Evolutionary conservation across 805 yeast species (phyloP).

Genomic region (Kluyveromyces siamensis): DNA sequence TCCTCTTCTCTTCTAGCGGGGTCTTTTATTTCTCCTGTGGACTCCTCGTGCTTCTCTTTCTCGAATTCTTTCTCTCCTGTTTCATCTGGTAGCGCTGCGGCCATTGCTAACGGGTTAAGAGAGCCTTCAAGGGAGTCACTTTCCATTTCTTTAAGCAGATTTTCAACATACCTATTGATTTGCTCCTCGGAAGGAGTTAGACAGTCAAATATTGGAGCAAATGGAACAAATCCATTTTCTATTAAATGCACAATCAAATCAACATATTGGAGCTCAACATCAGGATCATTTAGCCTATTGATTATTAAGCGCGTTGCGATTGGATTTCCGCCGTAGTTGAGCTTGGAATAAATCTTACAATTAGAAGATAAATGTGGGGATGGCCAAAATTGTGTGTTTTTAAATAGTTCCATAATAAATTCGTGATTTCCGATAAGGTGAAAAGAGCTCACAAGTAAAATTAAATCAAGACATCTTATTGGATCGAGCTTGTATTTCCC

Average conservation of each 20-base stretch:
- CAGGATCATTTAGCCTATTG: constrained; percentile 26
- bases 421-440: constrained; percentile 36
- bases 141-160: constrained; percentile 40
- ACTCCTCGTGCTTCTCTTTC: not conserved
- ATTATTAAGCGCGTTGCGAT: constrained; percentile 49
- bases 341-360: constrained; percentile 21
- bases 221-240: constrained; percentile 56
- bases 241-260: constrained; percentile 48
- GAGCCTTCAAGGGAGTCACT: constrained; percentile 51
- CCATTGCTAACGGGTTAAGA: constrained; percentile 76
- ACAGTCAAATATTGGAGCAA: constrained; percentile 50
- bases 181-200: constrained; percentile 44
- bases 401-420: constrained; percentile 43
- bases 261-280: constrained; percentile 27
- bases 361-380: constrained; percentile 21
- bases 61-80: constrained; percentile 37
- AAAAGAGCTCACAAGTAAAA: constrained; percentile 44
- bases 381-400: constrained; percentile 65
- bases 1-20: constrained; percentile 14
- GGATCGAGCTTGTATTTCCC: constrained; percentile 77
- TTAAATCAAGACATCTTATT: constrained; percentile 52
- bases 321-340: constrained; percentile 45
- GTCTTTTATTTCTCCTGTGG: constrained; percentile 3
- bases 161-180: constrained; percentile 35
- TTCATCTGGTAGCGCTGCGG: constrained; percentile 72